Conservation (phyloP, 306 rosid genomes). For the Prosopis cineraria region DNA sequence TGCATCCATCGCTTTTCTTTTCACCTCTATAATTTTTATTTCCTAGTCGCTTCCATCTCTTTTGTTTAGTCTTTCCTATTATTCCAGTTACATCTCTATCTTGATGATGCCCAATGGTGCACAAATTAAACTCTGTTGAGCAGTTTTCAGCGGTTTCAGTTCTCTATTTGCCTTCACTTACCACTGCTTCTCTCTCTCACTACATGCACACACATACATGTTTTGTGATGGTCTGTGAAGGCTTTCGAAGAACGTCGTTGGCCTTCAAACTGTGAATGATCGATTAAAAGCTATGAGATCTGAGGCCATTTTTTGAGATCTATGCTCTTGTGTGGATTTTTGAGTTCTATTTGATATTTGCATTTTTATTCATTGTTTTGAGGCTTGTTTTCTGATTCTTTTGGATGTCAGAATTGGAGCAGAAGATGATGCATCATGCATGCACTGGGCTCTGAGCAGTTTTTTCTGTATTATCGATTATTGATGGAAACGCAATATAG, state of each 20-base stretch:
- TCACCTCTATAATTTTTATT: background rate
- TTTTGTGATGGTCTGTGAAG: conserved; percentile 27
- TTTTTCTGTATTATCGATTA: conserved; percentile 33
- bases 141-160: conserved; percentile 33
- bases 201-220: background rate
- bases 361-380: background rate
- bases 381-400: background rate
- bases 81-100: background rate
- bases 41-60: background rate
- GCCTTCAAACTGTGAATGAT: conserved; percentile 17
- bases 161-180: conserved; percentile 18
- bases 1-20: background rate
- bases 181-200: conserved; percentile 15
- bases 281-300: conserved; percentile 39
- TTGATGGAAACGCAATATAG: conserved; percentile 46
- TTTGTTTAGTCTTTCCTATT: too few species aligned
- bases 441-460: conserved; percentile 51
- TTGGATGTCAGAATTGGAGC: background rate
- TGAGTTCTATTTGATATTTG: background rate
- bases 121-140: conserved; percentile 28
- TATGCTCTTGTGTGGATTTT: background rate
- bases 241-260: conserved; percentile 30
- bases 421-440: conserved; percentile 45
- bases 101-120: conserved; percentile 37
- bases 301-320: conserved; percentile 7